These are phyloP conservation scores for Domatiomyces catenatus DNA, from an alignment of 2,329 filamentous ascomycete genomes.

Conservation along the genomic window DNA sequence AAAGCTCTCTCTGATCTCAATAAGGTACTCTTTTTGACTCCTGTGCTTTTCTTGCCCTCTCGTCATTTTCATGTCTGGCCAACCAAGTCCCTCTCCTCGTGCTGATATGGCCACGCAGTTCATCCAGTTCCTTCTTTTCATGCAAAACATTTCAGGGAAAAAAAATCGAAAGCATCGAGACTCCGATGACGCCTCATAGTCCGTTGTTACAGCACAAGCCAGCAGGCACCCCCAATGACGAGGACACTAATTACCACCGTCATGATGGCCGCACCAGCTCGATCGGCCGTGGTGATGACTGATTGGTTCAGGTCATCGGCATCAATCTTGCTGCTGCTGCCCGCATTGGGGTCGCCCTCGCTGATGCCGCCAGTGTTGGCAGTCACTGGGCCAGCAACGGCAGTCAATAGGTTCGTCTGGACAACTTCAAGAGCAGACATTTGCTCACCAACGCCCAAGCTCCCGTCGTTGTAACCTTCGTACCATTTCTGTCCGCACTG, in stretches of 20 bases:
- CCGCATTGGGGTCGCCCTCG: constrained; percentile 30
- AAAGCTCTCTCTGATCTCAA: neutral
- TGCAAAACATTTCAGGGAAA: neutral
- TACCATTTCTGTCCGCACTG: constrained; percentile 30
- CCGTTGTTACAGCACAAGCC: constrained; percentile 12
- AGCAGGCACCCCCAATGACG: constrained; percentile 16
- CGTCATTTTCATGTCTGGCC: neutral
- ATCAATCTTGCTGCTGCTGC: constrained; percentile 17
- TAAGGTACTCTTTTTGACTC: neutral
- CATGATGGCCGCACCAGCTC: constrained; percentile 24
- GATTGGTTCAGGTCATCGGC: constrained; percentile 11
- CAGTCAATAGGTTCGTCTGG: constrained; percentile 37
- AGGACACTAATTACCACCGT: constrained; percentile 17
- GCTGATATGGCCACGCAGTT: neutral
- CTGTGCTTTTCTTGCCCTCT: neutral
- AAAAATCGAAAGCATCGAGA: neutral
- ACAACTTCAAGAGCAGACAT: constrained; percentile 40
- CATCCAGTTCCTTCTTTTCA: neutral
- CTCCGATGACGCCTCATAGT: neutral
- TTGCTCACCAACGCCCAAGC: constrained; percentile 26
- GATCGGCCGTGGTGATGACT: constrained; percentile 22
- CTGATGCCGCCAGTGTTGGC: constrained; percentile 44
- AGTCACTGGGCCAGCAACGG: constrained; percentile 28
- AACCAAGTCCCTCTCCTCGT: neutral
- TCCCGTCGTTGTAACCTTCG: constrained; percentile 22